Conservation (phyloP, 108 stramenopile species). For the Mayamaea pseudoterrestris region DNA sequence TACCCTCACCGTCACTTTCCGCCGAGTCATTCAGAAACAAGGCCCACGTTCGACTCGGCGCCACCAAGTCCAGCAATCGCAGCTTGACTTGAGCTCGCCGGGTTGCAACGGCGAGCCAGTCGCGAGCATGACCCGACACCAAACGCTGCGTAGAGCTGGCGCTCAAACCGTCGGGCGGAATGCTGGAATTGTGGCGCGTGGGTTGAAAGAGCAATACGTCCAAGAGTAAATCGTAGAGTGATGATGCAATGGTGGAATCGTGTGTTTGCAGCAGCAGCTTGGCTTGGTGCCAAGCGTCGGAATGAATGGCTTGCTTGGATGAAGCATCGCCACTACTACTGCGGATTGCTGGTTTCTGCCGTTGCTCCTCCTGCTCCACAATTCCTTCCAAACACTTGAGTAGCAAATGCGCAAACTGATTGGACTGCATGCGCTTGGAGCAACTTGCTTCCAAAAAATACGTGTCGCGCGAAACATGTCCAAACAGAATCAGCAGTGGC, state of each 20-base stretch:
- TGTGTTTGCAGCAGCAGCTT: slow-evolving; percentile 1
- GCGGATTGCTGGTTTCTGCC: background rate
- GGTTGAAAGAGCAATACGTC: slow-evolving; percentile 50
- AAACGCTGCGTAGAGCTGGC: slow-evolving; percentile 34
- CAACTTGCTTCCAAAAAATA: background rate
- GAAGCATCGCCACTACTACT: too few species aligned
- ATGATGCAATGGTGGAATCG: slow-evolving; percentile 17
- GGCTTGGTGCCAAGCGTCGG: background rate
- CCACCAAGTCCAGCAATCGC: slow-evolving; percentile 44
- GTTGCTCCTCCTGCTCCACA: slow-evolving; percentile 7
- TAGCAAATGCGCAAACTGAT: slow-evolving; percentile 58
- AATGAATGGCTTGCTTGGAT: too few species aligned
- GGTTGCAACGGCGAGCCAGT: slow-evolving; percentile 36
- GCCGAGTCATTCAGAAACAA: too few species aligned
- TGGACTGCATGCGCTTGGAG: slow-evolving; percentile 26
- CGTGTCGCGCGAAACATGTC: too few species aligned
- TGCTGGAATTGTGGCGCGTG: background rate
- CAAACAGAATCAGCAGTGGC: background rate
- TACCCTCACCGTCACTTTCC: too few species aligned
- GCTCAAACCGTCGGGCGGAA: slow-evolving; percentile 62
- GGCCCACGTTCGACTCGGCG: slow-evolving; percentile 42
- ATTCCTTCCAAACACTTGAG: slow-evolving; percentile 40
- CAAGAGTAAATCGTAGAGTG: slow-evolving; percentile 48
- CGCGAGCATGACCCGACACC: too few species aligned
- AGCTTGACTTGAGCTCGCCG: slow-evolving; percentile 30